phyloP scores from a whole-genome alignment of 129 eudicot genomes.

The Artemisia tridentata region DNA sequence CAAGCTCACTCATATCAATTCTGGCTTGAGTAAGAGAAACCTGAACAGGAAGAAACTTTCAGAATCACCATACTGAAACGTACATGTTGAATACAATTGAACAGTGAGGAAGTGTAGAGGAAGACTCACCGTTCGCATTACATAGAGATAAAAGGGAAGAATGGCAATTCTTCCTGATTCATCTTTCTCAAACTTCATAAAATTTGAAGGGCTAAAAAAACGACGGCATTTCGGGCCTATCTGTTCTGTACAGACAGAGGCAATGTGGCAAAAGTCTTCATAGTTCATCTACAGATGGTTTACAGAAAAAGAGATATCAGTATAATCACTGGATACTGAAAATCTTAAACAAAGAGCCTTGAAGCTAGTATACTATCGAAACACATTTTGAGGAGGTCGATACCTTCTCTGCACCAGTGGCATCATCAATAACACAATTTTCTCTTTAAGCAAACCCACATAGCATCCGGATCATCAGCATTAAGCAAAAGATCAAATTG shows the following conservation, averaged over 20 bases:
- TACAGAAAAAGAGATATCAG: conserved; percentile 19
- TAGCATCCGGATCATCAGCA: conserved; percentile 98
- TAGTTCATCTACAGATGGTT: conserved; percentile 75
- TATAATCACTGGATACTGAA: conserved; percentile 15
- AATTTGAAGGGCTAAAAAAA: conserved; percentile 99
- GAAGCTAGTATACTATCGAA: conserved; percentile 11
- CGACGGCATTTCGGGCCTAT: conserved; percentile 97
- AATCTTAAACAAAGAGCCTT: not conserved
- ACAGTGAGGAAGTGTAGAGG: not conserved
- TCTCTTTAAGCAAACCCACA: conserved; percentile 99
- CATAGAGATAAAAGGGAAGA: conserved; percentile 93
- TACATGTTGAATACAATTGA: not conserved
- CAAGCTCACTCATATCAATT: conserved; percentile 99
- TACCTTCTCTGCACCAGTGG: conserved; percentile 99
- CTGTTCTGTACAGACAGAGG: conserved; percentile 97
- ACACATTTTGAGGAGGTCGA: not conserved
- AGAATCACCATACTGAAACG: not conserved
- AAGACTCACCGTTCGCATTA: conserved; percentile 92
- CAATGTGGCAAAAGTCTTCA: conserved; percentile 99
- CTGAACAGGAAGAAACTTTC: conserved; percentile 36
- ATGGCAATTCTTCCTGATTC: conserved; percentile 97
- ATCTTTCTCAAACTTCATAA: conserved; percentile 98
- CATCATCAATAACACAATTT: conserved; percentile 98
- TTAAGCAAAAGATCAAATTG: conserved; percentile 95
- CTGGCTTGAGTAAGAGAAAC: conserved; percentile 99